Evolutionary conservation across 2,329 filamentous ascomycete genomes (phyloP).

Genomic region (Calonectria pseudoreteaudii): DNA sequence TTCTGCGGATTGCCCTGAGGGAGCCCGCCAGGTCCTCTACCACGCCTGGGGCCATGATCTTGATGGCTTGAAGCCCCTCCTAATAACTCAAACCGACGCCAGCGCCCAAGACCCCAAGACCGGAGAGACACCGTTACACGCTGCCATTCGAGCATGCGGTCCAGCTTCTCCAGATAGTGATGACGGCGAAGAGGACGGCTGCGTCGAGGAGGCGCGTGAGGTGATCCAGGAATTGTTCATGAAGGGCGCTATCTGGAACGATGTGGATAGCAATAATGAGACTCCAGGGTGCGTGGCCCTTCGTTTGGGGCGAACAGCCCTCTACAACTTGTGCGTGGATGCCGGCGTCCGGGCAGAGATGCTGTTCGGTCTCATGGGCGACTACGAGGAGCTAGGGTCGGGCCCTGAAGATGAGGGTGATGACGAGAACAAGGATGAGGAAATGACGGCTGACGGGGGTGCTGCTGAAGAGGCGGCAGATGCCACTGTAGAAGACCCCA

Average conservation of each 20-base stretch:
- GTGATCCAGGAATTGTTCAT: slow-evolving; percentile 83
- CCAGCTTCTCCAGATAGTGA: slow-evolving; percentile 47
- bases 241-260: slow-evolving; percentile 97
- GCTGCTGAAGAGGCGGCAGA: slow-evolving; percentile 45
- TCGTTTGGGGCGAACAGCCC: slow-evolving; percentile 72
- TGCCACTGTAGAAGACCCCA: slow-evolving; percentile 44
- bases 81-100: slow-evolving; percentile 72
- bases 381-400: slow-evolving; percentile 79
- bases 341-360: slow-evolving; percentile 93
- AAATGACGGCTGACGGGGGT: slow-evolving; percentile 57
- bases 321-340: slow-evolving; percentile 88
- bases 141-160: slow-evolving; percentile 83
- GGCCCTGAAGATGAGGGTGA: slow-evolving; percentile 63
- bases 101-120: slow-evolving; percentile 88
- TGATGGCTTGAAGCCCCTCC: slow-evolving; percentile 74
- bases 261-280: slow-evolving; percentile 86
- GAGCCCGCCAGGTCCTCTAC: slow-evolving; percentile 63
- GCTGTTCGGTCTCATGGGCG: slow-evolving; percentile 83
- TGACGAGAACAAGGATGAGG: slow-evolving; percentile 61
- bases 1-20: slow-evolving; percentile 62
- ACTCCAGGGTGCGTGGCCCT: slow-evolving; percentile 90
- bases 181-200: slow-evolving; percentile 50
- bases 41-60: slow-evolving; percentile 72
- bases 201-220: slow-evolving; percentile 71
- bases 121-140: slow-evolving; percentile 88